Conservation (phyloP, 345 rosid species). For the Eucalyptus tenuipes region DNA sequence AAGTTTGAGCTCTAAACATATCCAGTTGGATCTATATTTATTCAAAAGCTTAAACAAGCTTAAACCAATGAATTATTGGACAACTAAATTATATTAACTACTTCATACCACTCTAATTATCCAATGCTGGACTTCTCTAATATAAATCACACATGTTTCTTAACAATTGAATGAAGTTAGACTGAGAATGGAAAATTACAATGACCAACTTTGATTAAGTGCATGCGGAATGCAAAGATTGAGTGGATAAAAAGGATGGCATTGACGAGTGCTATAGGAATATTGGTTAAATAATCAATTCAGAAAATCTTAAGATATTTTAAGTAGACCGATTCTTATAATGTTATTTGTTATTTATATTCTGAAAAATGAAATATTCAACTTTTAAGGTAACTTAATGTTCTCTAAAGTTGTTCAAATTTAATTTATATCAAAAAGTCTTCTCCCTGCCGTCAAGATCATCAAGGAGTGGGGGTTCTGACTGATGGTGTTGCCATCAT, state of each 20-base stretch:
- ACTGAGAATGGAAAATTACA: background rate
- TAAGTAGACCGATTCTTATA: background rate
- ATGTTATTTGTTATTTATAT: background rate
- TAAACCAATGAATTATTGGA: background rate
- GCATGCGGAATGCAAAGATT: background rate
- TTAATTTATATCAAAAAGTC: background rate
- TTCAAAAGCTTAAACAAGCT: fast-evolving
- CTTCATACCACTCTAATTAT: background rate
- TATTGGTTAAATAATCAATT: background rate
- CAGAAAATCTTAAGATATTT: background rate
- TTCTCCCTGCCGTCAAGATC: background rate
- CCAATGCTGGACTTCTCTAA: background rate
- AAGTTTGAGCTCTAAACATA: background rate
- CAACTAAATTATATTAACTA: background rate
- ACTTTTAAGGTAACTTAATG: background rate
- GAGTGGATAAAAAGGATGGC: background rate
- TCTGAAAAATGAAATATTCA: background rate
- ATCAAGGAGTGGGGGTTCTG: background rate
- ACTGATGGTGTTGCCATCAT: background rate
- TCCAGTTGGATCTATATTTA: fast-evolving
- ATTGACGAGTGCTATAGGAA: background rate
- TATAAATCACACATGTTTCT: background rate
- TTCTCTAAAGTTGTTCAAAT: background rate
- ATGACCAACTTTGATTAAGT: background rate
- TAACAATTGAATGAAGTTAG: background rate